Evolutionary conservation across 257 asterid genomes (phyloP).

Genomic region (Forsythia viridissima): DNA sequence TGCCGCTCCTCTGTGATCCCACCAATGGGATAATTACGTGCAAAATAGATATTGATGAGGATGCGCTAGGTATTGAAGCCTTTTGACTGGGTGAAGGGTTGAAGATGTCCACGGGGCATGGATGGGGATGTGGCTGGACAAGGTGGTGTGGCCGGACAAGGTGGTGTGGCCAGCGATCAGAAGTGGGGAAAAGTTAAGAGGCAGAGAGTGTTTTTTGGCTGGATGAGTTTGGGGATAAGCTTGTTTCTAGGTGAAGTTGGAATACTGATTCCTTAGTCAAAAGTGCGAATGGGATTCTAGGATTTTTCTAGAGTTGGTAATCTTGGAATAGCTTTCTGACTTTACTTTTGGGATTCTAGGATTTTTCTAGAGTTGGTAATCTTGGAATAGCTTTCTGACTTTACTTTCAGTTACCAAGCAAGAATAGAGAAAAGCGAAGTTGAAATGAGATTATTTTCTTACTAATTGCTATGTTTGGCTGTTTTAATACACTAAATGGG

Average conservation of each 20-base stretch:
- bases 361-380: background rate
- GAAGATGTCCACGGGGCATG: background rate
- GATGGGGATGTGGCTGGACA: background rate
- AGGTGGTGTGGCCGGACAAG: background rate
- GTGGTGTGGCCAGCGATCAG: background rate
- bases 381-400: background rate
- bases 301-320: background rate
- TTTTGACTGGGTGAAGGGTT: background rate
- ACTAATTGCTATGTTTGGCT: background rate
- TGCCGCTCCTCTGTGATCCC: background rate
- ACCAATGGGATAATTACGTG: too few species aligned
- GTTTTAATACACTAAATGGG: background rate
- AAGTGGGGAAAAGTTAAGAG: background rate
- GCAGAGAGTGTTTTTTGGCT: too few species aligned
- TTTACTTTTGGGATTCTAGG: background rate
- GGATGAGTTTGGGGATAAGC: too few species aligned
- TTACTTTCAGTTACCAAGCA: background rate
- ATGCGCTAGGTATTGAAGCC: too few species aligned
- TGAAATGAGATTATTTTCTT: background rate
- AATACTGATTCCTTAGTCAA: background rate
- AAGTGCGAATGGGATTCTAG: background rate
- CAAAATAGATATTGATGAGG: too few species aligned
- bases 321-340: too few species aligned
- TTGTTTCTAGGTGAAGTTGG: background rate
- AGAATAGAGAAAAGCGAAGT: background rate